Percentiles rank a stretch among this genome's conserved stretches.
Evolutionary conservation across 2,329 filamentous ascomycete genomes (phyloP).

Genomic region (Epichloe uncinata): DNA sequence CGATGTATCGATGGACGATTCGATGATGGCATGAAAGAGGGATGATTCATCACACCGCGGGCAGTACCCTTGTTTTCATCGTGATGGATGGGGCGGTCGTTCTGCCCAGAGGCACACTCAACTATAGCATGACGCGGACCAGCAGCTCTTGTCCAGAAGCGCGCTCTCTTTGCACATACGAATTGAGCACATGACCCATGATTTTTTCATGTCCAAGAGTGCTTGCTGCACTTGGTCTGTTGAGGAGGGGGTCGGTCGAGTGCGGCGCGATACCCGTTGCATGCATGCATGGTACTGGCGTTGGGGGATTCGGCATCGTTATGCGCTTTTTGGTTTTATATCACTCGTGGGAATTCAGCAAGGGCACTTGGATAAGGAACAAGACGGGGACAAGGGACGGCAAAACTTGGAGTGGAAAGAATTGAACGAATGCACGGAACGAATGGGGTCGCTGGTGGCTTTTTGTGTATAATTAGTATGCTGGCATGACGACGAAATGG

Average conservation of each 20-base stretch:
- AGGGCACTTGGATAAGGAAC: slow-evolving; percentile 2
- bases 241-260: neutral
- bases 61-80: too few species aligned
- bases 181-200: neutral
- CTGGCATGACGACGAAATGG: neutral
- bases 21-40: slow-evolving; percentile 39
- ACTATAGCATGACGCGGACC: neutral
- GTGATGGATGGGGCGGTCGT: neutral
- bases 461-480: slow-evolving; percentile 2
- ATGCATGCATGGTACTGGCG: slow-evolving; percentile 5
- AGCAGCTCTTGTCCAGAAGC: too few species aligned
- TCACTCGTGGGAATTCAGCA: neutral
- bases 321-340: neutral
- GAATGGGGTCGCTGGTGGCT: neutral
- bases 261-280: too few species aligned
- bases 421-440: neutral
- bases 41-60: neutral
- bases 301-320: neutral
- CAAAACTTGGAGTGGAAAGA: neutral
- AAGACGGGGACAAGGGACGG: neutral
- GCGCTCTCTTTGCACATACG: too few species aligned
- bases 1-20: slow-evolving; percentile 57
- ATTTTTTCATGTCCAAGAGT: neutral
- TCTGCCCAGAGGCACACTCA: neutral
- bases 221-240: neutral